Percentiles rank a stretch among this genome's conserved stretches.
These are phyloP conservation scores for Thermothelomyces thermophilus DNA, from an alignment of 2,329 filamentous ascomycete species.

Conservation along the genomic window DNA sequence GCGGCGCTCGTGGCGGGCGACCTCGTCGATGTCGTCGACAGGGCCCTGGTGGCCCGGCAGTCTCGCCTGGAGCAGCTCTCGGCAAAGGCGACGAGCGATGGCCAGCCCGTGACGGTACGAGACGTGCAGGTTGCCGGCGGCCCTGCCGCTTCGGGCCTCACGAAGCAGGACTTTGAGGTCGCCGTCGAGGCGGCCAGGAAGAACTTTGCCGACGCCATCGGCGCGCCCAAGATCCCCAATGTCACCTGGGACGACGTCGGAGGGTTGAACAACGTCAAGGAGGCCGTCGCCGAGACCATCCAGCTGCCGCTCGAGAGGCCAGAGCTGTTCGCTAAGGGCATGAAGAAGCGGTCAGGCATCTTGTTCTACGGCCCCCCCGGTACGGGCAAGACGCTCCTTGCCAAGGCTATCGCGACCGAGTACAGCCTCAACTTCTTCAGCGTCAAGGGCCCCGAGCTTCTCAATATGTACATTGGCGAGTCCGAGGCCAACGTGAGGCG, in stretches of 20 bases:
- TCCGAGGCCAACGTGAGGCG: constrained; percentile 86
- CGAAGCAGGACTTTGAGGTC: constrained; percentile 77
- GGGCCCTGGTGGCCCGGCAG: constrained; percentile 71
- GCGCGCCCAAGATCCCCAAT: constrained; percentile 95
- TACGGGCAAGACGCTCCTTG: constrained; percentile 86
- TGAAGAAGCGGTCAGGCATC: constrained; percentile 96
- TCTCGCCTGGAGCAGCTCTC: constrained; percentile 71
- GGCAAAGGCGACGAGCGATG: constrained; percentile 33
- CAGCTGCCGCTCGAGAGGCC: constrained; percentile 86
- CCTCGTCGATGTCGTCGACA: constrained; percentile 86
- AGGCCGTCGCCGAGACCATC: constrained; percentile 94
- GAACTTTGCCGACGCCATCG: constrained; percentile 96
- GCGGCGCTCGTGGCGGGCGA: constrained; percentile 93
- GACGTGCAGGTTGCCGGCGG: constrained; percentile 90
- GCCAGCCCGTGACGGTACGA: constrained; percentile 53
- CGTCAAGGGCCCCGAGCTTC: constrained; percentile 83
- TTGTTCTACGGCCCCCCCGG: constrained; percentile 87
- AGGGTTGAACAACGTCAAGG: constrained; percentile 87
- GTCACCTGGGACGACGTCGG: constrained; percentile 96
- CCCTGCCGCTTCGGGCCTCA: constrained; percentile 68
- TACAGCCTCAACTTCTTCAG: constrained; percentile 94
- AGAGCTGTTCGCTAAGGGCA: constrained; percentile 90
- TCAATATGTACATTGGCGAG: constrained; percentile 96
- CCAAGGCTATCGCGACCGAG: constrained; percentile 88
- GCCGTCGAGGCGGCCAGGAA: constrained; percentile 93